Percentiles rank a stretch among this genome's conserved stretches.
Evolutionary conservation across 148 eudicot species (phyloP).

Genomic region (Pharnaceum exiguum): DNA sequence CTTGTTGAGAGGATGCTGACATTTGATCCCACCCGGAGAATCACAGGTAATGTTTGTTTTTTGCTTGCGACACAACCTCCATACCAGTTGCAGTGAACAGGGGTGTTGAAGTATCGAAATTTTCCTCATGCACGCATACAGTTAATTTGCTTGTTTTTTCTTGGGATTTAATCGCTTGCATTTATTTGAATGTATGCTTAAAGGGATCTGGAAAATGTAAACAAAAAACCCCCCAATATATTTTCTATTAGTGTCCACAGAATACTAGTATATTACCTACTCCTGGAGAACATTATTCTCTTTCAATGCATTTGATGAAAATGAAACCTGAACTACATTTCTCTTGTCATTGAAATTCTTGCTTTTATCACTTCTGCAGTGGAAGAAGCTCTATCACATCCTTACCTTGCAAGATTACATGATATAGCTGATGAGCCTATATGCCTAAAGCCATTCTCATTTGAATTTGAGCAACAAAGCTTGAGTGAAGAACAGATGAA

Average conservation of each 20-base stretch:
- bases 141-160: too few relatives aligned
- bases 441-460: conserved; percentile 64
- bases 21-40: conserved; percentile 71
- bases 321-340: too few relatives aligned
- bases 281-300: too few relatives aligned
- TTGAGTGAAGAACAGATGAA: conserved; percentile 80
- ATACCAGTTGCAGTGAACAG: background rate
- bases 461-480: conserved; percentile 76
- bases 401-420: conserved; percentile 73
- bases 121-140: background rate
- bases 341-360: background rate
- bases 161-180: background rate
- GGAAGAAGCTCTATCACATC: conserved; percentile 82
- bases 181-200: background rate
- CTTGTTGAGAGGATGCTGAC: conserved; percentile 83
- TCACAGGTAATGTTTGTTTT: conserved; percentile 56
- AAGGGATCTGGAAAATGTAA: background rate
- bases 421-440: conserved; percentile 78
- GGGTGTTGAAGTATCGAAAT: background rate
- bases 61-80: background rate
- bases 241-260: too few relatives aligned
- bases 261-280: too few relatives aligned
- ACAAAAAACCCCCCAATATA: too few relatives aligned
- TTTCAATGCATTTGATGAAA: too few relatives aligned
- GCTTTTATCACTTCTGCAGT: conserved; percentile 39